Conservation (phyloP, 2,329 filamentous ascomycete genomes). For the Metarhizium rileyi region DNA sequence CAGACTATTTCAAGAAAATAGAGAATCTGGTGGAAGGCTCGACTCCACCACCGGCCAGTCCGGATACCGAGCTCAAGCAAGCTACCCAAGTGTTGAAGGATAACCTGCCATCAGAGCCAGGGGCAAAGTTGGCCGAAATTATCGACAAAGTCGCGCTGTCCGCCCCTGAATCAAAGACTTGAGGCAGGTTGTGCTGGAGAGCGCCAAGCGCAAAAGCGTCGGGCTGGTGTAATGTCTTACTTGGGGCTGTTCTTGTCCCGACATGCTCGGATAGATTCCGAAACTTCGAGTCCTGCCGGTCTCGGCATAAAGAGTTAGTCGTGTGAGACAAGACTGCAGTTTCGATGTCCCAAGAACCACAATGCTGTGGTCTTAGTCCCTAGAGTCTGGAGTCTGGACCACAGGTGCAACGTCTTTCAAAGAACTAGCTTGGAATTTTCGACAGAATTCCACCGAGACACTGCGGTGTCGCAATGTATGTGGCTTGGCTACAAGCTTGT, state of each 20-base stretch:
- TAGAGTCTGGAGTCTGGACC: constrained; percentile 1
- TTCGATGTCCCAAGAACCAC: background rate
- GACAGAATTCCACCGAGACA: background rate
- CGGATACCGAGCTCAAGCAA: constrained; percentile 9
- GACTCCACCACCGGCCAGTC: constrained; percentile 6
- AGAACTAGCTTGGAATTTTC: background rate
- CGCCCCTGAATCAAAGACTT: background rate
- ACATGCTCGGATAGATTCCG: background rate
- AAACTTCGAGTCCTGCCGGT: background rate
- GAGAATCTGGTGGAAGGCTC: constrained; percentile 28
- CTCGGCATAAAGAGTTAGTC: background rate
- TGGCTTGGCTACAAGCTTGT: no score
- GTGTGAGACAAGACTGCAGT: background rate
- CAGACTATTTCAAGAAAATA: constrained; percentile 28
- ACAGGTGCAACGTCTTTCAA: background rate
- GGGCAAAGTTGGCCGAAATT: background rate
- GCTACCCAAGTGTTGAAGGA: constrained; percentile 7
- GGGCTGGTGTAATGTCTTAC: background rate
- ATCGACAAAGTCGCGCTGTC: constrained; percentile 1
- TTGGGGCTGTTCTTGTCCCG: background rate
- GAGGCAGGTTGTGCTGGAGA: background rate
- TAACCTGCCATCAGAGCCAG: background rate
- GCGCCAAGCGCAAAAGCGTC: background rate
- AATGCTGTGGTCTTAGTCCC: background rate
- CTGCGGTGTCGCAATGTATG: background rate